Evolutionary conservation across 2,329 filamentous ascomycete genomes (phyloP), one percentile per base, ranked within the genome.

Genomic region (Aureobasidium namibiae): DNA sequence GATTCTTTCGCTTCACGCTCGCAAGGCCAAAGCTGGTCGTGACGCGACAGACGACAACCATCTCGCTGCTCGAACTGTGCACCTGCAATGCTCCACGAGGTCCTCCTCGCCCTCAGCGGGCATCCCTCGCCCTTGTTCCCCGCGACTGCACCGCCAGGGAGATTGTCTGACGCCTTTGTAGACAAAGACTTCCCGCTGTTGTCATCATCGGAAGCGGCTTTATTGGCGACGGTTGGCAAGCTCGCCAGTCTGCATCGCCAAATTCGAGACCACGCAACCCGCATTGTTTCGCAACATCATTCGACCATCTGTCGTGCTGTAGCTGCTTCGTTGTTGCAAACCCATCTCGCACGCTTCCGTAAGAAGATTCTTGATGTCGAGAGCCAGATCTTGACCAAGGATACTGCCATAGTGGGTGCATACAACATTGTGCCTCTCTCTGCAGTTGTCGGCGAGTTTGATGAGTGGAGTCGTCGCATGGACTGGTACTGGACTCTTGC

Each of bases 381-480:
- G 73, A 82, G 81, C 60, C 81, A 81, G 13, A 88, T 99, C 26
- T 75, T 97, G 53, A 82, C 80, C 46, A 83, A 85, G 67, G 90
- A 96, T 75, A 81, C 91, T 2, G 82, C 78, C 7, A 83, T 89
- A 61, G 92, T 97, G 1, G 92, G 92, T 42, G 92, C 89, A 1
- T 96, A 96, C 71, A 88, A 92, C 62, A 95, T 96, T 63, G 92
- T 97, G 23, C 92, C 94, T 2, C 75, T 99, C 65, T 95, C 94
- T 52, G 87, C 86, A 1, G 81, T 97, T 21, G 85, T 95, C 29
- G 82, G 82, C 5, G 88, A 94, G 68, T 96, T 97, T 67, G 85
- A 87, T n/a, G 87, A 83, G 44, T 97, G 92, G 92, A 88, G 82
- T 48, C 82, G 90, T 66, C 80, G 86, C 36, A 82, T 97, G 78